Evolutionary conservation across 495 filamentous ascomycete genomes (phyloP), one percentile per base, ranked within the genome.

Genomic region (Xylaria flabelliformis): DNA sequence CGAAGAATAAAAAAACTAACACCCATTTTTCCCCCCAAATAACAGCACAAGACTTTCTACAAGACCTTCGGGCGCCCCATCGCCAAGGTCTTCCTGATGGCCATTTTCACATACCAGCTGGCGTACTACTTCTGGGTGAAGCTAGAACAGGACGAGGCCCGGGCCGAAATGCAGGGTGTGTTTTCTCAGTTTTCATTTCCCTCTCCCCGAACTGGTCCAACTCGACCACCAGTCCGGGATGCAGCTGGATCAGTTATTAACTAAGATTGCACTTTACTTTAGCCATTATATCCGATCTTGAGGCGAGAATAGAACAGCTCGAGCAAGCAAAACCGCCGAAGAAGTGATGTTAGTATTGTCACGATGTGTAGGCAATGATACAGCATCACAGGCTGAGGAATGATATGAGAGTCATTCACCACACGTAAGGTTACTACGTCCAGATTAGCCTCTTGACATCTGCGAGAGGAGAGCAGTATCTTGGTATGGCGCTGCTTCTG

Each of bases 91-190:
- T 91, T 97, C 76, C 86, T 98, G 10, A 90, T 94, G 64, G 93
- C 94, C 17, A 84, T 97, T 29, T 91, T 97, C 80, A 93, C 91
- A 0, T 99, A 97, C 82, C 96, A 99, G 80, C 76, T 93, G 12
- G 80, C 89, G 32, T 97, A 97, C 81, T 97, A 89, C 88, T 82
- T 84, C 26, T 99, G 95, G 96, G 71, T 89, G 81, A 96, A 93
- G 82, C 84, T 98, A n/a, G 95, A 98, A 82, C 87, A 84, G 67
- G 85, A 93, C 71, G 93, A 94, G 79, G 82, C 86, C 39, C 92
- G 89, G 81, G 82, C 85, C 13, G 85, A 91, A 56, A 89, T 89
- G 77, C 85, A 84, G 73, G 82, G 85, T 82, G 70, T 69, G 76
- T 75, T 50, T 4, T 24, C 62, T 7, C 29, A 13, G 36, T 4